A percentile compares a stretch with the other conserved stretches of the same genome.
Conservation (phyloP, 768 basidiomycete species). For the Hemileccinum rubropunctum region DNA sequence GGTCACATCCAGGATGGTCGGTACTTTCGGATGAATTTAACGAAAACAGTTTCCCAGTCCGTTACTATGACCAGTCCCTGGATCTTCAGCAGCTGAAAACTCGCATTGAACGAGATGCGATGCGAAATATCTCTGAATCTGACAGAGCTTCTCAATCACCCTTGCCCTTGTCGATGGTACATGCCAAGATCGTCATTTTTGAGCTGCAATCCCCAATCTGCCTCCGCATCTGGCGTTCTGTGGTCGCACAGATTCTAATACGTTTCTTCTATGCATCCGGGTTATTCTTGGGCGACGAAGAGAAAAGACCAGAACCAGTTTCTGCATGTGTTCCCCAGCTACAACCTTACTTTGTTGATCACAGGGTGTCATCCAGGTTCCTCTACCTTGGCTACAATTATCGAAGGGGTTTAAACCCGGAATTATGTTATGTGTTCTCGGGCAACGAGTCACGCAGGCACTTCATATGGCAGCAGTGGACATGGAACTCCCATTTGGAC, state of each 20-base stretch:
- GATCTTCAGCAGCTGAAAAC: neutral
- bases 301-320: no score
- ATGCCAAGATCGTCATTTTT: constrained; percentile 33
- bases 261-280: no score
- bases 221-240: constrained; percentile 39
- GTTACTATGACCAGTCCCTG: neutral
- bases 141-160: neutral
- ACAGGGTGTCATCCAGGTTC: neutral
- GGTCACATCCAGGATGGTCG: neutral
- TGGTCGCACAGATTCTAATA: constrained; percentile 26
- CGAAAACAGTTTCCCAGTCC: neutral
- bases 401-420: no score
- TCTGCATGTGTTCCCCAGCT: constrained; percentile 25
- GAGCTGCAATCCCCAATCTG: constrained; percentile 36
- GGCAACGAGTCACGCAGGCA: no score
- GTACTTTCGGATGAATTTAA: neutral
- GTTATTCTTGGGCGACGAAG: neutral
- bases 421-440: no score
- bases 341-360: neutral
- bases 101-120: neutral
- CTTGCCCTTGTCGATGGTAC: neutral
- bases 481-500: no score
- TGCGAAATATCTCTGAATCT: neutral
- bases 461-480: no score
- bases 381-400: constrained; percentile 3